Percentiles rank a stretch among this genome's conserved stretches.
Conservation (phyloP, 805 yeast species). For the Middelhovenomyces tepae region DNA sequence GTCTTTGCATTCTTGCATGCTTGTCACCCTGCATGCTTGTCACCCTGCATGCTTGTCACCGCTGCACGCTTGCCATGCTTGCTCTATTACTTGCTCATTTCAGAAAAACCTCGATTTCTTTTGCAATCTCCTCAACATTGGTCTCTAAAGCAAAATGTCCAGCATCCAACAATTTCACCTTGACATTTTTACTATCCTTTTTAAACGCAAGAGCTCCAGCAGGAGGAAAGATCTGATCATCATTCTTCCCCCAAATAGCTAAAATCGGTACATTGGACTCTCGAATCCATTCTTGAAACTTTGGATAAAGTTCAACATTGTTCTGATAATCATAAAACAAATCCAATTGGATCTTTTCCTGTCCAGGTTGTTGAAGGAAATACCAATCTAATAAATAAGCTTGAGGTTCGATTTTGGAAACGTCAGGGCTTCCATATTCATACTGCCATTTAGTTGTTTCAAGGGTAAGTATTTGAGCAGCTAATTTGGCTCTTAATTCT, state of each 20-base stretch:
- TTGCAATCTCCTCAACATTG: constrained; percentile 26
- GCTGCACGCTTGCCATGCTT: too few species aligned
- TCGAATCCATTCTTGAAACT: constrained; percentile 30
- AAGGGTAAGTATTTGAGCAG: constrained; percentile 3
- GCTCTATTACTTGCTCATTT: too few species aligned
- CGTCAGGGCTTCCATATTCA: constrained; percentile 24
- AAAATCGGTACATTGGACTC: constrained; percentile 29
- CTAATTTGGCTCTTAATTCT: constrained; percentile 13
- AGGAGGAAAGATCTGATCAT: constrained; percentile 28
- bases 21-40: too few species aligned
- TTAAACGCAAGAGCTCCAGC: constrained; percentile 34
- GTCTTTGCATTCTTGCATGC: too few species aligned
- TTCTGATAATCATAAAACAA: constrained; percentile 31
- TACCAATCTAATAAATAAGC: constrained; percentile 26
- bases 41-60: too few species aligned
- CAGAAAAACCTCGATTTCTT: constrained; percentile 21
- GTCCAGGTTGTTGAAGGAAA: constrained; percentile 22
- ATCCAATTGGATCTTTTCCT: constrained; percentile 27
- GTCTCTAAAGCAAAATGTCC: constrained; percentile 36
- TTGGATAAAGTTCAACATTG: constrained; percentile 31
- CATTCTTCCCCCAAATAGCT: constrained; percentile 35
- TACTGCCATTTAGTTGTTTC: constrained; percentile 26
- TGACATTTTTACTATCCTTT: constrained; percentile 26
- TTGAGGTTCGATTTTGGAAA: constrained; percentile 27
- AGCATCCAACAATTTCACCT: constrained; percentile 25